Evolutionary conservation across 108 stramenopile genomes (phyloP), one percentile per base, ranked within the genome.

Genomic region (Pseudonitzschia multistriata): DNA sequence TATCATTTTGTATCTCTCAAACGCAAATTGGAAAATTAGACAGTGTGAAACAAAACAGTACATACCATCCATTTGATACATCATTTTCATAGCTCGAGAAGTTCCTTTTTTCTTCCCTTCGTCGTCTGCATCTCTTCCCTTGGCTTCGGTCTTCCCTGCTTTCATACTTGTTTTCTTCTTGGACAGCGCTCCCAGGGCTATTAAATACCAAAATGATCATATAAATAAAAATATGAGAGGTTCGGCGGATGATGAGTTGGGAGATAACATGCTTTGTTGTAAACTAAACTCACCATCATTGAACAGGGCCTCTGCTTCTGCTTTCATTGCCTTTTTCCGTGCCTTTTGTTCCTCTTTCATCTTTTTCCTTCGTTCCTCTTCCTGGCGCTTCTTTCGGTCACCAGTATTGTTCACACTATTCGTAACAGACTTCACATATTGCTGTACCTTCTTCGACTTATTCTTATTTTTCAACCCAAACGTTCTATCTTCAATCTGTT

Each of bases 391-490:
- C 55, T 81, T 82, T 17, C 81, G 85, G 61, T 91, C 89, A 1
- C 89, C 90, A 3, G 78, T 50, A 56, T 92, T 88, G 80, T 89
- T 75, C 13, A 93, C 86, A 62, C 71, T 76, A 31, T 75, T 83
- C 39, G 74, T 70, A 3, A 82, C 76, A 6, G 76, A 70, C 63
- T 88, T 42, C 56, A 90, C 72, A 47, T 76, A 79, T 27, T 66
- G 60, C 62, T 90, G 89, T 0, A 93, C 92, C 65, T 87, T 88
- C 66, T 85, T 77, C 7, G 86, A 88, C 53, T 95, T 95, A 76
- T 92, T 95, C 71, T 95, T 95, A 67, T 95, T 95, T 67, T 95
- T 95, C 47, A 95, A 77, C 4, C 94, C 94, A 67, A 96, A 96
- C 11, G 94, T 96, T 70, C 85, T 86, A 73, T 96, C 92, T 28